These are phyloP conservation scores for Niveomyces coronatus DNA, from an alignment of 2,329 filamentous ascomycete species.

Conservation along the genomic window DNA sequence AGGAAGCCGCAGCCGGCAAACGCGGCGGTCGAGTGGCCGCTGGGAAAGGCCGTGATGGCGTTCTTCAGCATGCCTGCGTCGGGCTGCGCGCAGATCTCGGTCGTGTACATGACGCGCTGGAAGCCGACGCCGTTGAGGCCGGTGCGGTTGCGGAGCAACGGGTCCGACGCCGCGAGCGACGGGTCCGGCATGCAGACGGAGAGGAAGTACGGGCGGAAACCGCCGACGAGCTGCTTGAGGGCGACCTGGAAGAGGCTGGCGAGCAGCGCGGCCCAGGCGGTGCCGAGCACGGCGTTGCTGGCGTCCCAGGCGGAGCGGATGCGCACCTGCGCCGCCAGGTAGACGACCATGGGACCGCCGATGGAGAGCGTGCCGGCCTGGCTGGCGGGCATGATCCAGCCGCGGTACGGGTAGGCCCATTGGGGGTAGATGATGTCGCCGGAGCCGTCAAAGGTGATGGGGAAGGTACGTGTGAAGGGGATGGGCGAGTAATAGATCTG, in stretches of 20 bases:
- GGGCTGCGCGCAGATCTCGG: constrained; percentile 48
- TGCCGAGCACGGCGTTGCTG: constrained; percentile 52
- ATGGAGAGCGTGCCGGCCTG: constrained; percentile 45
- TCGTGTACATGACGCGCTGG: constrained; percentile 51
- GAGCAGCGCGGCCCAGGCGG: constrained; percentile 47
- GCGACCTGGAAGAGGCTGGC: constrained; percentile 56
- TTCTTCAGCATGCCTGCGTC: constrained; percentile 47
- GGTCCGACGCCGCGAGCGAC: constrained; percentile 25
- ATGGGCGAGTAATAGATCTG: constrained; percentile 45
- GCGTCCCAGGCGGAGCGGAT: constrained; percentile 47
- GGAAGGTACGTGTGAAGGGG: constrained; percentile 48
- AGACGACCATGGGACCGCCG: constrained; percentile 45
- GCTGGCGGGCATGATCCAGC: constrained; percentile 52
- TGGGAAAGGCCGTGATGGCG: constrained; percentile 55
- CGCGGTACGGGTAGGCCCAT: constrained; percentile 53
- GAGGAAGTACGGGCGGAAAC: constrained; percentile 53
- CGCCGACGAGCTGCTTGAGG: constrained; percentile 56
- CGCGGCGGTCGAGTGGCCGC: constrained; percentile 55
- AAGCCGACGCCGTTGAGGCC: constrained; percentile 40
- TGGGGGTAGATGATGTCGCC: constrained; percentile 54
- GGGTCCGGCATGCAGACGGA: constrained; percentile 51
- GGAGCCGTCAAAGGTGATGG: constrained; percentile 44
- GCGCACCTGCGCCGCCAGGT: constrained; percentile 47
- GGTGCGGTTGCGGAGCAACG: constrained; percentile 25
- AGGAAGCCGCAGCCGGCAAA: constrained; percentile 55